Percentiles rank a stretch among this genome's conserved stretches.
Conservation (phyloP, 1,139 yeast genomes). For the Pichia terricola region DNA sequence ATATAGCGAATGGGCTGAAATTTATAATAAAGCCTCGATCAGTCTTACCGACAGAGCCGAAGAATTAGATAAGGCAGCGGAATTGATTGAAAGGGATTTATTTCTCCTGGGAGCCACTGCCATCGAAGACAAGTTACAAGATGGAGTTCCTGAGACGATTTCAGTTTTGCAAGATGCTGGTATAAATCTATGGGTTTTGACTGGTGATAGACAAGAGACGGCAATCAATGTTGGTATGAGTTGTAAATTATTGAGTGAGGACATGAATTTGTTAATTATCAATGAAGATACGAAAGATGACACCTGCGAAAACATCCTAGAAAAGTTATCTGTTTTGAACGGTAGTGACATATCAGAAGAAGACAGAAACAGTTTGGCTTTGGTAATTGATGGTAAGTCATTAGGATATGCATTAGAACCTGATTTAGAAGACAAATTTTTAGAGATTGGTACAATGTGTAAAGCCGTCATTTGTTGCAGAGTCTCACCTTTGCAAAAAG, state of each 20-base stretch:
- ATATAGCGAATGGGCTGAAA: constrained; percentile 50
- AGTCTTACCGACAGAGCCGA: constrained; percentile 66
- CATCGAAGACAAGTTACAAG: constrained; percentile 94
- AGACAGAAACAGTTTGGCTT: constrained; percentile 75
- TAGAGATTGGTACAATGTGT: constrained; percentile 77
- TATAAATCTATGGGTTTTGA: constrained; percentile 91
- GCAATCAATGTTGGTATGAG: constrained; percentile 98
- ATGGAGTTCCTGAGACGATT: constrained; percentile 96
- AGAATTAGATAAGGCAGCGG: constrained; percentile 76
- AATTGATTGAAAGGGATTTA: constrained; percentile 70
- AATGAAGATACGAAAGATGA: constrained; percentile 78
- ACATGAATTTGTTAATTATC: constrained; percentile 84
- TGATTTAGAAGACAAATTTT: constrained; percentile 67
- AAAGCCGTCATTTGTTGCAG: constrained; percentile 96
- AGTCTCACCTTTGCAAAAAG: constrained; percentile 95
- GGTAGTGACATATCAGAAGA: constrained; percentile 55
- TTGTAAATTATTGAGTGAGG: constrained; percentile 87
- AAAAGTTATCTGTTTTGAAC: constrained; percentile 67
- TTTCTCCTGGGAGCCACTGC: constrained; percentile 94
- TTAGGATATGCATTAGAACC: constrained; percentile 75
- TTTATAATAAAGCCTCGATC: constrained; percentile 73
- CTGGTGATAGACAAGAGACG: constrained; percentile 99
- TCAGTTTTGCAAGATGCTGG: constrained; percentile 94
- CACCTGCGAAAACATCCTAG: constrained; percentile 59
- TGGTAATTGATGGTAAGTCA: constrained; percentile 91